phyloP scores from a whole-genome alignment of 2,329 filamentous ascomycete species.

The Microdochium bolleyi region DNA sequence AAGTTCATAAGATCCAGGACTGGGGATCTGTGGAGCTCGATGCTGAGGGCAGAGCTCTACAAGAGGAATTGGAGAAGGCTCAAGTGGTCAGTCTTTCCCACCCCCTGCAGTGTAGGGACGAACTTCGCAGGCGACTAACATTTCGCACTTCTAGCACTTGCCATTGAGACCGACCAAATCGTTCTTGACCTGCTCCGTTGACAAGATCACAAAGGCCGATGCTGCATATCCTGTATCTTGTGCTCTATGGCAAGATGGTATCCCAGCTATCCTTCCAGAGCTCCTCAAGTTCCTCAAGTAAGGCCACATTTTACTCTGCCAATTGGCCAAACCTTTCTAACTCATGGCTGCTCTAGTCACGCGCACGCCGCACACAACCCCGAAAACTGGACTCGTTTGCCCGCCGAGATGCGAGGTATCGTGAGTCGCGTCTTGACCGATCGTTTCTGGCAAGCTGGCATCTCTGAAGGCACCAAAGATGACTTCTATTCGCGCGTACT shows the following conservation, averaged over 20 bases:
- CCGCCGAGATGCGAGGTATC: slow-evolving; percentile 66
- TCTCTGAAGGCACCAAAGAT: slow-evolving; percentile 90
- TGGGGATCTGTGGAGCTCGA: slow-evolving; percentile 78
- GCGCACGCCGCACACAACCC: slow-evolving; percentile 89
- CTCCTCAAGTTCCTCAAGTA: slow-evolving; percentile 75
- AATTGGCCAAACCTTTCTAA: slow-evolving; percentile 6
- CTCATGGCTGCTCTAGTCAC: slow-evolving; percentile 42
- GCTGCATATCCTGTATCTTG: slow-evolving; percentile 68
- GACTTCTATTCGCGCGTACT: slow-evolving; percentile 92
- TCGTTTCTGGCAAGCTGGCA: slow-evolving; percentile 96
- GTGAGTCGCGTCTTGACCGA: slow-evolving; percentile 83
- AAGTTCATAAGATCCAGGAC: slow-evolving; percentile 69
- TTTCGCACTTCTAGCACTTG: slow-evolving; percentile 40
- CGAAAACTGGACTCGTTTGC: slow-evolving; percentile 71
- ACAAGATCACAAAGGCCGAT: slow-evolving; percentile 71
- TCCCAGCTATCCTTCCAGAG: slow-evolving; percentile 76
- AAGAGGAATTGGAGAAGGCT: slow-evolving; percentile 69
- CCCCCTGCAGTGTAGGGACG: background rate
- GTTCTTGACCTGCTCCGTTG: slow-evolving; percentile 85
- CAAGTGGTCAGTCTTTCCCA: slow-evolving; percentile 48
- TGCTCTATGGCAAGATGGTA: slow-evolving; percentile 75
- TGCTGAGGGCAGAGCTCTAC: slow-evolving; percentile 68
- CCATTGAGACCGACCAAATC: slow-evolving; percentile 85
- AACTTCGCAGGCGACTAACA: background rate
- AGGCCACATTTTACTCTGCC: slow-evolving; percentile 8